Evolutionary conservation across 495 filamentous ascomycete species (phyloP), one percentile per base, ranked within the genome.

Genomic region (Daldinia caldariorum): DNA sequence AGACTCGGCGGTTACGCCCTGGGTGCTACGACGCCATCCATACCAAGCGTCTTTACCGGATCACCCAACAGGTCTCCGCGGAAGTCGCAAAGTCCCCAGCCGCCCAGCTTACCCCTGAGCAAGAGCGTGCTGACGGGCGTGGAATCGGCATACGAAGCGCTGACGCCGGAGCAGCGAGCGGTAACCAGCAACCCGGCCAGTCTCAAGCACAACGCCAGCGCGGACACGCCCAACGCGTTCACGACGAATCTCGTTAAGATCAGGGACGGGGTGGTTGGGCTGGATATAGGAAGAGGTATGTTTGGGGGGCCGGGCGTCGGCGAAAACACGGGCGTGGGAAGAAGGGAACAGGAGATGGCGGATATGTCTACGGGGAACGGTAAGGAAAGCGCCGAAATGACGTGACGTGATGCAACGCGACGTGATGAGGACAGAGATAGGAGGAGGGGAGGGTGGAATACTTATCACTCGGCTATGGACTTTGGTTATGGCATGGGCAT

Each of bases 261-360:
- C 13, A 76, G 81, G 49, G 85, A 85, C 18, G 83, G 83, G 35
- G 82, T 87, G 31, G 75, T 79, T 0, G 80, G 80, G 1, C 58
- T 87, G 16, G 78, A 79, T n/a, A 78, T 86, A 39, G 76, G 79
- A 14, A 70, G 70, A 0, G 63, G 75, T 14, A 31, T 77, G 12
- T 77, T 77, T 22, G 73, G 73, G 6, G 65, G 45, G 0, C 22
- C 63, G 6, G 54, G 55, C 6, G 35, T 31, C 5, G 10, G 41
- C 26, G 50, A 61, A 6, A 35, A 39, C 31, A 18, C 22, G 12
- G 58, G 49, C 14, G 20, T 41, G 31, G 54, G 43, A 31, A 63
- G 55, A 26, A 62, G 57, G 12, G 75, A 75, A n/a, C 72, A 77
- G 51, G 75, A 77, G 51, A 65, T 77, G 75, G 68, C 72, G 45